These are phyloP conservation scores for Seiridium cupressi DNA, from an alignment of 2,329 filamentous ascomycete species.

Conservation along the genomic window DNA sequence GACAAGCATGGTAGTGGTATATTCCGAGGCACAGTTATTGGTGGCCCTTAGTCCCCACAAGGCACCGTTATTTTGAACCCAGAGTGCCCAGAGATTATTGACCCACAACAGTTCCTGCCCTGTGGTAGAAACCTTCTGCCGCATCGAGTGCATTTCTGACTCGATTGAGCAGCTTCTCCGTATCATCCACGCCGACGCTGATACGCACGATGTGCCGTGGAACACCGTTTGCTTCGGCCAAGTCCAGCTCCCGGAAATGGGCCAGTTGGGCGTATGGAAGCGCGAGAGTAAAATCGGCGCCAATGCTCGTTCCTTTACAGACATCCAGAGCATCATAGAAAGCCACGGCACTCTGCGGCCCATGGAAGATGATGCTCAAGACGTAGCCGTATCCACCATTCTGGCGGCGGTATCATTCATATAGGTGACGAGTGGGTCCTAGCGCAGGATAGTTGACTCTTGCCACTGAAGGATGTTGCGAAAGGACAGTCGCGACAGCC, in stretches of 20 bases:
- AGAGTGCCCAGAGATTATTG: too few species aligned
- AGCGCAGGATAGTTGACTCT: background rate
- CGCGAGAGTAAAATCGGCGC: background rate
- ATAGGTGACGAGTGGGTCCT: background rate
- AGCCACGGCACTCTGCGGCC: background rate
- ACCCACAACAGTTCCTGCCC: background rate
- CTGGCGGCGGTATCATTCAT: background rate
- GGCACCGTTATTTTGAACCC: too few species aligned
- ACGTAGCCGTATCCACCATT: background rate
- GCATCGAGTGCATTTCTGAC: background rate
- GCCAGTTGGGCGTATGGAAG: background rate
- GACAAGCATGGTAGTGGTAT: too few species aligned
- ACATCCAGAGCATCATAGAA: background rate
- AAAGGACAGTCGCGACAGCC: slow-evolving; percentile 38
- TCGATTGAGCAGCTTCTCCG: background rate
- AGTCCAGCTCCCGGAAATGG: background rate
- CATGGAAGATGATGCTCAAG: background rate
- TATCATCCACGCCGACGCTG: background rate
- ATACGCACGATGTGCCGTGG: background rate
- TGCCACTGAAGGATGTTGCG: background rate
- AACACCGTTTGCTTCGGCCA: background rate
- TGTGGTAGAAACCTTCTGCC: background rate
- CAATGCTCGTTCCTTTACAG: background rate
- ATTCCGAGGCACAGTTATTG: too few species aligned
- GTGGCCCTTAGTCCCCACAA: too few species aligned